Evolutionary conservation across 768 basidiomycete genomes (phyloP), one percentile per base, ranked within the genome.

Genomic region (Lentinula sp.): DNA sequence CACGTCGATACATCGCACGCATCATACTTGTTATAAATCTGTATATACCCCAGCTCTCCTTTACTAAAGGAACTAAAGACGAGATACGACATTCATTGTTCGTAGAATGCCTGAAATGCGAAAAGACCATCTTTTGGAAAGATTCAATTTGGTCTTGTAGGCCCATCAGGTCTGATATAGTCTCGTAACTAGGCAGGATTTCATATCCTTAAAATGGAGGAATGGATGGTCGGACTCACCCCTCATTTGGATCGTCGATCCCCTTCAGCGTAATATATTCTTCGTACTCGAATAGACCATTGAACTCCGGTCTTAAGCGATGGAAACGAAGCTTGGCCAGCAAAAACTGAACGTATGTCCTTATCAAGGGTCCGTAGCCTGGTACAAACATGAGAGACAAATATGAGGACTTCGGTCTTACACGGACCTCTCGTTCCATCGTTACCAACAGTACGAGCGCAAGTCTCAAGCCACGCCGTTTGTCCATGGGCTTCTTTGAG

Each of bases 11-110:
- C 90, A 99, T 92, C 1, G 97, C 97, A 28, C 97, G 82, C 71
- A 98, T 78, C 97, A 99, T 99, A 75, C 93, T 95, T 9, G 96
- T 98, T 70, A 98, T 95, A 75, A 98, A 99, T 50, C 93, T 84
- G 75, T 99, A 99, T 61, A 99, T 99, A 40, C 96, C 96, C 87
- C 95, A 99, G 67, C 93, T 96, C 75, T 99, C 97, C 75, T 99
- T 99, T 59, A 99, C 97, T 11, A 98, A 81, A 23, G 97, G 96
- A 2, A 99, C 97, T 52, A 99, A 77, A 2, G 97, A 80, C 37
- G 95, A 96, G 62, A 99, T 99, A 32, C 95, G 88, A 73, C 95
- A 97, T 75, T 99, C 97, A 65, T 99, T 99, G 70, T 97, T 98
- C 51, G 86, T 78, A 16, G 93, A 93, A 63, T 89, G 85, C 59